Evolutionary conservation across 768 basidiomycete species (phyloP), one percentile per base, ranked within the genome.

Genomic region (Mycena epipterygia): DNA sequence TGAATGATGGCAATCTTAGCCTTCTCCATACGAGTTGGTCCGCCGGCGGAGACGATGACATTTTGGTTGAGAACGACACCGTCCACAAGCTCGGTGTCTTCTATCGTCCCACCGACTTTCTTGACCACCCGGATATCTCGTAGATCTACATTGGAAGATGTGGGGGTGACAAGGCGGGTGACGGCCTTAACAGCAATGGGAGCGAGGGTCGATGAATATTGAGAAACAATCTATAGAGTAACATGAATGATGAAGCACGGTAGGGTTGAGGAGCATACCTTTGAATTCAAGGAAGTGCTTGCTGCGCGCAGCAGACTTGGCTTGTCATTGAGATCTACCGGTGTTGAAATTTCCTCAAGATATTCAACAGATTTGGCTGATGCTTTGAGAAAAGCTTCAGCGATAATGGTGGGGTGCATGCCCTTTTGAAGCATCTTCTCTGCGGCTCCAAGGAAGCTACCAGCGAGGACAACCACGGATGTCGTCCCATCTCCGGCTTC

Each of bases 401-500:
- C 96, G 72, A 98, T 94, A 79, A 97, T 94, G 7, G 96, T 98
- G 9, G 98, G 97, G 81, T 99, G 98, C 64, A 99, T 97, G 82
- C 96, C 97, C 81, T 99, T 98, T 75, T 91, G 87, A 42, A 99
- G 86, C 90, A 99, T 92, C 85, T 96, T 98, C 84, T 99, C 98
- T 23, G 98, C 97, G 29, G 97, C 97, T 52, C 92, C 93, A 6
- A 99, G 85, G 46, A 99, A 83, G 77, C 93, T 94, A 52, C 98
- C 98, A 23, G 98, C 98, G 32, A 99, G 87, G 25, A 99, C 96
- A 49, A 99, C 98, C 33, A 99, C 98, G 27, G 95, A 93, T 6
- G 98, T 99, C 12, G 98, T 99, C 8, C 98, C 98, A 80, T 99
- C 98, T 67, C 98, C 98, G 23, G 98, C 98, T 81, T 99, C 98